These are phyloP conservation scores for Oryza officinalis DNA, from an alignment of 176 grass and related monocot genomes.

Conservation along the genomic window DNA sequence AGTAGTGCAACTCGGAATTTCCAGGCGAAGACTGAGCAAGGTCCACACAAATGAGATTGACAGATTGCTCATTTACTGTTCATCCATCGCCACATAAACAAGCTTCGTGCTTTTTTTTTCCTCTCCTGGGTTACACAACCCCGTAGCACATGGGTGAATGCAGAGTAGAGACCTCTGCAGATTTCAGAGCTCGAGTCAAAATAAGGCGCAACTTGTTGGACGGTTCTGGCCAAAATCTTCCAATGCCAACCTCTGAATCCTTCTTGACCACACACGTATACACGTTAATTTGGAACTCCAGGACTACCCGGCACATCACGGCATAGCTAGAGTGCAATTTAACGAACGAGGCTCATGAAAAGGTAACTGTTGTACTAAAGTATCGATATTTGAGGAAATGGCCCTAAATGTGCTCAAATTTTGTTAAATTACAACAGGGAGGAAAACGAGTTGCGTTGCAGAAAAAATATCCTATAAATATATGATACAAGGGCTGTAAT, in stretches of 20 bases:
- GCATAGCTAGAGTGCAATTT: not conserved
- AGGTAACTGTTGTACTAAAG: not conserved
- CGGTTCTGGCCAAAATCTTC: not conserved
- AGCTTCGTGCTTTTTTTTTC: not conserved
- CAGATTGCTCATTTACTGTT: not conserved
- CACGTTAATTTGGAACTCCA: slow-evolving; percentile 9
- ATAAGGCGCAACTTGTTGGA: not conserved
- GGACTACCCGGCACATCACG: not conserved
- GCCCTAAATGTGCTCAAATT: not conserved
- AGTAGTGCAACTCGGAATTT: not conserved
- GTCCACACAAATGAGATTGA: not conserved
- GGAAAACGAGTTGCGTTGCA: not conserved
- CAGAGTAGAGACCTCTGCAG: not conserved
- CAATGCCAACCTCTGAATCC: slow-evolving; percentile 1
- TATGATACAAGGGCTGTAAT: slow-evolving; percentile 1
- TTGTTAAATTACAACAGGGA: not conserved
- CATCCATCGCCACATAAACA: not conserved
- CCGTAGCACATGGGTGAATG: not conserved
- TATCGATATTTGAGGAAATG: slow-evolving; percentile 1
- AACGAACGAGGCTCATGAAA: not conserved
- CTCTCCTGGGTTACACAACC: not conserved
- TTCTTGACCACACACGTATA: not conserved
- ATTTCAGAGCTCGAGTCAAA: not conserved
- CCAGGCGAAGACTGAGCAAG: not conserved
- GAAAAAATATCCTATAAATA: slow-evolving; percentile 9